Conservation (phyloP, 768 basidiomycete species). For the Podaxis sp. region DNA sequence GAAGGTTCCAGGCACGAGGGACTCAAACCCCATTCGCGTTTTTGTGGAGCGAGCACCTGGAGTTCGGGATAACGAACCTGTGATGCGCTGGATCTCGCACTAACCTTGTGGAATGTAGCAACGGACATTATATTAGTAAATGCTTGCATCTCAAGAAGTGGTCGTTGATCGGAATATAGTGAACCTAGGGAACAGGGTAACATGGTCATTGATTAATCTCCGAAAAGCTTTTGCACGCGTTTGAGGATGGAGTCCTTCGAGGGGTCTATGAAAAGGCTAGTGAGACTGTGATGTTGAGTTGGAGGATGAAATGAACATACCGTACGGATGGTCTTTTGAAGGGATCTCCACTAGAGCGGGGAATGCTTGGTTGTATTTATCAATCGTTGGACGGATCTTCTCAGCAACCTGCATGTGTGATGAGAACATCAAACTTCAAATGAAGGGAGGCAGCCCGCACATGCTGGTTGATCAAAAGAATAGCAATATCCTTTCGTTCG, state of each 20-base stretch:
- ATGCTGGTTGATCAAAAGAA: slow-evolving; percentile 97
- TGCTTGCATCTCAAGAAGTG: slow-evolving; percentile 1
- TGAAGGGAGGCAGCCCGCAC: slow-evolving; percentile 41
- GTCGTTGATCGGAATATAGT: neutral
- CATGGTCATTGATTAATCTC: slow-evolving; percentile 53
- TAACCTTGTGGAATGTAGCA: slow-evolving; percentile 24
- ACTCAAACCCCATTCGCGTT: slow-evolving; percentile 56
- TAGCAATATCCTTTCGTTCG: slow-evolving; percentile 91
- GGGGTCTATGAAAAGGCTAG: slow-evolving; percentile 57
- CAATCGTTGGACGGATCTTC: slow-evolving; percentile 92
- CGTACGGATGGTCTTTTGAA: slow-evolving; percentile 97
- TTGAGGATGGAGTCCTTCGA: slow-evolving; percentile 94
- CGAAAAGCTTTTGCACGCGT: slow-evolving; percentile 93
- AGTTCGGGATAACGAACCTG: slow-evolving; percentile 66
- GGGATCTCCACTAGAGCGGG: slow-evolving; percentile 97
- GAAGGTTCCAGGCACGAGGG: slow-evolving; percentile 48
- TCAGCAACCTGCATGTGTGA: slow-evolving; percentile 73
- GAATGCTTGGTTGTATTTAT: slow-evolving; percentile 94
- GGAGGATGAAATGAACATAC: slow-evolving; percentile 32
- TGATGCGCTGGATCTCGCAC: slow-evolving; percentile 58
- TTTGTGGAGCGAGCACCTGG: slow-evolving; percentile 66
- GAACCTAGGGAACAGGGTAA: neutral
- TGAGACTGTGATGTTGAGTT: neutral
- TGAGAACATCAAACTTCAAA: slow-evolving; percentile 1
- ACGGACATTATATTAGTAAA: slow-evolving; percentile 15